A percentile compares a stretch with the other conserved stretches of the same genome.
Conservation (phyloP, 148 eudicot species). For the Vaccinium darrowii region DNA sequence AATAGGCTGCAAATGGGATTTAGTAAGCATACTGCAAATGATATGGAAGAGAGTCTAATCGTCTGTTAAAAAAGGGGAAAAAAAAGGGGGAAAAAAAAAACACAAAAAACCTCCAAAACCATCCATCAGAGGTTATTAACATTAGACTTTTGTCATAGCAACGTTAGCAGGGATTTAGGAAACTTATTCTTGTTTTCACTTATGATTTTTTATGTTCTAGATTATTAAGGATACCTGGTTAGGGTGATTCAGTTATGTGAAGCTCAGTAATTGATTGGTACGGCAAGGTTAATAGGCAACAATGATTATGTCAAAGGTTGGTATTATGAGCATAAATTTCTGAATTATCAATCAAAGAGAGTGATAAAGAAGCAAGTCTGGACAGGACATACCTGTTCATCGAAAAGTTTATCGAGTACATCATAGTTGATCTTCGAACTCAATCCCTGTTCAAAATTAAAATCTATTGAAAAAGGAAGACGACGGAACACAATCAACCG, state of each 20-base stretch:
- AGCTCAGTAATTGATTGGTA: not conserved
- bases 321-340: not conserved
- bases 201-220: too few species aligned
- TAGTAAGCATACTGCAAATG: not conserved
- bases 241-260: not conserved
- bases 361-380: not conserved
- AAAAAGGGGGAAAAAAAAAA: not conserved
- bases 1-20: constrained; percentile 3
- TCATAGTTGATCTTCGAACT: constrained; percentile 54
- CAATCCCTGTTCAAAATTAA: constrained; percentile 28
- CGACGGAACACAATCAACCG: not conserved
- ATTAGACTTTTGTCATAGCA: not conserved
- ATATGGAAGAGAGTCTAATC: not conserved
- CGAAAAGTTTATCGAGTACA: constrained; percentile 41
- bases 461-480: not conserved
- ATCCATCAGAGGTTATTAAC: not conserved
- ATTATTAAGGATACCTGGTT: not conserved
- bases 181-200: too few species aligned
- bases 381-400: constrained; percentile 31
- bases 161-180: not conserved
- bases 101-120: not conserved
- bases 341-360: too few species aligned
- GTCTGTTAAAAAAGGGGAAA: not conserved
- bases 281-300: not conserved
- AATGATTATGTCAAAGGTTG: not conserved